Base-by-base conservation (phyloP, 768 basidiomycete genomes). In the Naganishia vishniacii region DNA sequence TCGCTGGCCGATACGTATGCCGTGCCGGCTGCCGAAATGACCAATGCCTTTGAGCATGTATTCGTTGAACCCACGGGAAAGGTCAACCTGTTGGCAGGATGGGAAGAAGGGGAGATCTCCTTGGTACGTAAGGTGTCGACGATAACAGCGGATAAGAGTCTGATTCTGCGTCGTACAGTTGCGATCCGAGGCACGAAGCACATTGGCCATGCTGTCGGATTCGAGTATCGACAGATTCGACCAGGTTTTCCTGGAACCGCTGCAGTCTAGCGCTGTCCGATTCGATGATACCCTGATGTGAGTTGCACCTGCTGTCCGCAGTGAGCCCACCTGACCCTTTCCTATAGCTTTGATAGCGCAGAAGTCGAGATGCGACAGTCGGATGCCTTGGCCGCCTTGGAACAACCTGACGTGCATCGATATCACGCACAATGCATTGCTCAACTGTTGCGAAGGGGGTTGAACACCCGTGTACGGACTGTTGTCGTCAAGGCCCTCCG, bases 31-130 rank as follows among this genome's bases (percentile, higher is more conserved):
- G 62, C 62, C 26, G 75, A 78, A 3, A 73, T 79, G 53, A 49
- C 71, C 31, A 47, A 47, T 4, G 67, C 70, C 0, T 74, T 67
- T 28, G 12, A 80, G 3, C 81, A 85, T 8, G 81, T 88, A 20
- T 85, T 94, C 53, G 86, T 94, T 0, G 92, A 93, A 70, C 83
- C 86, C 0, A 82, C 85, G 0, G 89, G 90, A 0, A 81, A 81
- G 8, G 80, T 87, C 48, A 98, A 99, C 72, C 71, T 93, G 11
- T 77, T 94, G 23, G 83, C 85, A 0, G 85, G 83, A 9, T 83
- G 93, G 31, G 88, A 92, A 20, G 69, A 84, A 15, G 83, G 87
- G 2, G 91, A 90, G 1, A 80, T 98, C 0, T 83, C 88, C 53
- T 78, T 94, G 77, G 88, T 92, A 74, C 70, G 82, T 48, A 28